Evolutionary conservation across 2,329 filamentous ascomycete genomes (phyloP), one percentile per base, ranked within the genome.

Genomic region (Ambrosiella cleistominuta): DNA sequence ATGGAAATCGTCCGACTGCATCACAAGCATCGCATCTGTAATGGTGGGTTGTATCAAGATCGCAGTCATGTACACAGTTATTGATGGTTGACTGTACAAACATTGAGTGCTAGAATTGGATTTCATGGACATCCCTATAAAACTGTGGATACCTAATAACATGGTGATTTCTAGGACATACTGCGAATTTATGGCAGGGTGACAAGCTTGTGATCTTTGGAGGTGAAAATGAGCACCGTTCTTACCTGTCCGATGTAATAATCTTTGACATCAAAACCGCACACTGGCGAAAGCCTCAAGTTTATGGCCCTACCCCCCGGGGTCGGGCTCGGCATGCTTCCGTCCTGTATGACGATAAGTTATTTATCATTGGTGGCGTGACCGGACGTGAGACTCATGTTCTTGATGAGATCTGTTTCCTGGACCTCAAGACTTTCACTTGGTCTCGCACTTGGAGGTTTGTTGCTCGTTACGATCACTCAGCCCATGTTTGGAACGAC

Each of bases 381-480:
- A 95, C 89, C 4, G 91, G 90, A 1, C 86, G 91, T 63, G 89
- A 93, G 63, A 95, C 88, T 66, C 84, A 88, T 64, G 90, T 97
- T 27, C 75, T 97, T 54, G 91, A 97, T 68, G 93, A 98, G 67
- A 88, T 98, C 55, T 95, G 89, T 72, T 98, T 95, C 66, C 79
- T 98, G 54, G 93, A 98, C 67, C 75, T 98, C 52, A 96, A 95
- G 73, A 97, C 93, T 1, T 96, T 88, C 76, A 95, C 90, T 0
- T 98, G 93, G 93, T 97, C 91, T 58, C 83, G 88, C 59, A 84
- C 88, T 45, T 98, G 93, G 93, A 86, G 85, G 61, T 98, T 98
- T 67, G 90, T 96, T 35, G 84, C 87, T 54, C 82, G 93, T 44
- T 98, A 95, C 67, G 93, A 98, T 65, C 93, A 98, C 68, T 89